A percentile compares a stretch with the other conserved stretches of the same genome.
phyloP scores from a whole-genome alignment of 352 stramenopile species.

The Phytophthora pini region DNA sequence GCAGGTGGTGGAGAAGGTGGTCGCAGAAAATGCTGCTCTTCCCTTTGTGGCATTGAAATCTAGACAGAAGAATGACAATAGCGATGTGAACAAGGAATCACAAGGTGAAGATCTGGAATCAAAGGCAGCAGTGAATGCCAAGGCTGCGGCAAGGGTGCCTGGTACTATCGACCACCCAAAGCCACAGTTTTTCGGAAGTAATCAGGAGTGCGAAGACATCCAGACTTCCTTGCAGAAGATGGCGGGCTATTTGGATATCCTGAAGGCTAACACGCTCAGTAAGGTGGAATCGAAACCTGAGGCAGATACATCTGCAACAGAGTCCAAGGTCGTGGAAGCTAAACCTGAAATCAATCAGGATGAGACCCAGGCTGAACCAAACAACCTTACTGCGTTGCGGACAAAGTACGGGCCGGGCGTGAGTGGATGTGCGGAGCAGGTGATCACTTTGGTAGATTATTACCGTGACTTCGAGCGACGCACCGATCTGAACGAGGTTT shows the following conservation, averaged over 20 bases:
- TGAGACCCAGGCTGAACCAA: background rate
- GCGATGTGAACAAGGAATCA: background rate
- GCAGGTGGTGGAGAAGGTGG: constrained; percentile 22
- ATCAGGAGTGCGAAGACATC: constrained; percentile 52
- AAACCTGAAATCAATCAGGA: constrained; percentile 10
- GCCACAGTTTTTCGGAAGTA: constrained; percentile 48
- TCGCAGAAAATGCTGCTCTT: background rate
- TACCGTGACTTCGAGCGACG: constrained; percentile 82
- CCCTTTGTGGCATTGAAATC: background rate
- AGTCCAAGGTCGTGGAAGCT: constrained; percentile 6
- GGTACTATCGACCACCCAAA: background rate
- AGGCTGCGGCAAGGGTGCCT: background rate
- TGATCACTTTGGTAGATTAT: constrained; percentile 84
- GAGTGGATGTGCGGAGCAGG: constrained; percentile 71
- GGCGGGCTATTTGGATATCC: constrained; percentile 21
- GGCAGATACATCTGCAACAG: background rate
- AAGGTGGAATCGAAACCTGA: background rate
- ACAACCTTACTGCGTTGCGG: constrained; percentile 47
- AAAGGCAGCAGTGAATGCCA: background rate
- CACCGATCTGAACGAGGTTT: constrained; percentile 72
- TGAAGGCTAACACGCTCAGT: constrained; percentile 19
- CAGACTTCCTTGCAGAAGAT: constrained; percentile 55
- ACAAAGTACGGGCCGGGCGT: constrained; percentile 70
- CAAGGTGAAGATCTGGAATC: constrained; percentile 4
- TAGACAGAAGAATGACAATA: background rate